Evolutionary conservation across 129 eudicot species (phyloP).

Genomic region (Escallonia rubra): DNA sequence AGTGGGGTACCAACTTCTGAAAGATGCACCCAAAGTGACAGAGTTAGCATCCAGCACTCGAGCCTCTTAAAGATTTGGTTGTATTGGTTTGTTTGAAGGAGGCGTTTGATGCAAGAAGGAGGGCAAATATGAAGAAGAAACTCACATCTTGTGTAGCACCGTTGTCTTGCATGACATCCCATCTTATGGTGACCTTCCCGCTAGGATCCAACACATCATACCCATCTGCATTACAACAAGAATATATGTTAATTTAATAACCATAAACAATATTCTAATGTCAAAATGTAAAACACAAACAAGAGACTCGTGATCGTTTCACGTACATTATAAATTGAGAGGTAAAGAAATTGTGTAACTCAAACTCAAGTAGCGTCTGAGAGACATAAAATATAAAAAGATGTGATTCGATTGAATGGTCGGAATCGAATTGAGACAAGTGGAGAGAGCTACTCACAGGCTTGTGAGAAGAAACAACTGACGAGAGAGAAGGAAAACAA

Average conservation of each 20-base stretch:
- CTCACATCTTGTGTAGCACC: constrained; percentile 48
- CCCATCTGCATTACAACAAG: constrained; percentile 58
- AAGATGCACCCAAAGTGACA: neutral
- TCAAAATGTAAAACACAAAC: no score
- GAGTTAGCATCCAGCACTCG: neutral
- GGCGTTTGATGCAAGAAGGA: no score
- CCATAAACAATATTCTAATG: no score
- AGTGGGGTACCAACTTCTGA: neutral
- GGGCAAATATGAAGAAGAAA: neutral
- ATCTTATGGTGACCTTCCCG: constrained; percentile 66
- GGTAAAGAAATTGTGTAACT: neutral
- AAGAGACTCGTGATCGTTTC: no score
- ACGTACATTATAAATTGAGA: no score
- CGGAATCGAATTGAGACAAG: no score
- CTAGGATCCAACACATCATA: constrained; percentile 71
- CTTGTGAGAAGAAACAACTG: constrained; percentile 18
- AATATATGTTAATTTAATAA: neutral
- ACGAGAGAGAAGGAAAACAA: constrained; percentile 20
- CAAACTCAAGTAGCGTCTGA: neutral
- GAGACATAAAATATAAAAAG: no score
- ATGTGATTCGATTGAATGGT: no score
- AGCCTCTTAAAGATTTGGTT: neutral
- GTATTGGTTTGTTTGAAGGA: neutral
- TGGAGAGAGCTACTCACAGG: constrained; percentile 28
- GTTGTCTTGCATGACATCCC: constrained; percentile 54